Base-by-base conservation (phyloP, 2,329 filamentous ascomycete genomes). In the Aspergillus sp. region DNA sequence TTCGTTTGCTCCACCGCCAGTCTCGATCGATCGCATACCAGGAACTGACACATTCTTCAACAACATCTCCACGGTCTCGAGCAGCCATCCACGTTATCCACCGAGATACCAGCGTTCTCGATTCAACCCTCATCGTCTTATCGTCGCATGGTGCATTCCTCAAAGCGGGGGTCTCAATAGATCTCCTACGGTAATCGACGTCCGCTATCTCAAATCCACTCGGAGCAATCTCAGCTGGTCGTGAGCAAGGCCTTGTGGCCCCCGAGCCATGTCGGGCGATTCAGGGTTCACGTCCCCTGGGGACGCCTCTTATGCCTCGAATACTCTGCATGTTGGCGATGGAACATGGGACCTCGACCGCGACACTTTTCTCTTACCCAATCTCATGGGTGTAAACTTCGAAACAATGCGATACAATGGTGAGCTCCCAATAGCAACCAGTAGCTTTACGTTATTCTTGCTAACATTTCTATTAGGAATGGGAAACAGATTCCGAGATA, bases 341-440 rank as follows among this genome's bases (percentile, higher is more conserved):
- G 86, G 86, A 41, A 88, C 86, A 62, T 88, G 86, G 86, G 84
- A 88, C 63, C 79, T 79, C 33, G 73, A 78, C 61, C 79, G 84
- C 61, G 85, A 88, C 66, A 84, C 81, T 11, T 88, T 88, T 67
- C 77, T 88, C 63, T 72, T 88, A 55, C 86, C 86, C 45, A 87
- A 87, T 65, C 70, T 88, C 55, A 80, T 85, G 72, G 86, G 86
- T 17, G 67, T 87, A 39, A 88, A 88, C 67, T 86, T 87, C 70
- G 84, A 81, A 49, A 88, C 85, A 4, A 88, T 86, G 80, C 82
- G 80, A 71, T 87, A 87, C 73, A 88, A 88, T 77, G 86, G 84
- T 86, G 68, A 63, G 76, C 27, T 67, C 12, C 39, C 40, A 35
- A 41, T 8, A 3, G 27, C 9, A n/a, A 9, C 31, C 17, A 14